Base-by-base conservation (phyloP, 306 rosid genomes). In the Quercus parvula region DNA sequence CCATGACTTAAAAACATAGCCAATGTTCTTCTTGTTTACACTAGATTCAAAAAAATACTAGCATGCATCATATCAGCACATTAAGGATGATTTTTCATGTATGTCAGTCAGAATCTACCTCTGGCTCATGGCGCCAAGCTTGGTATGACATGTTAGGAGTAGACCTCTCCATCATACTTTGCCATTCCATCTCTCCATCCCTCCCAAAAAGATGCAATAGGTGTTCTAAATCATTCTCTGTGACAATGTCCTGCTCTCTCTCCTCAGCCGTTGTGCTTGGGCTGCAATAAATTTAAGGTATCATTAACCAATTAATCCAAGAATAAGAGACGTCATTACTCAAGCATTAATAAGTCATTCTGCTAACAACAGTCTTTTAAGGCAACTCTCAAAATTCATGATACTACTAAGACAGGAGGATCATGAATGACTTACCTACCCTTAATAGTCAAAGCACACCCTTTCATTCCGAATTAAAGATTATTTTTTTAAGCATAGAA, bases 101-200 rank as follows among this genome's bases (percentile, higher is more conserved):
- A 54, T 59, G 62, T 62, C 79, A 69, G 52, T 68, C 57, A 28
- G 69, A 68, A 78, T 72, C 84, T 75, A 95, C 99, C 98, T 90
- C 96, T 64, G 97, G 97, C 58, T 96, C 98, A 86, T 88, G 92
- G 77, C 98, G 98, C 99, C 98, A 96, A 51, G 97, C 98, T 83
- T 91, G 91, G 85, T 96, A 96, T 33, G 91, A 84, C 88, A 96
- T 86, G 76, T 81, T 89, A 35, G 90, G 86, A 71, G 96, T 93
- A 38, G 97, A 90, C 78, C 85, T 90, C 72, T 89, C 92, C 99
- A 96, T 90, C 88, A 93, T 75, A 85, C 81, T 77, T 79, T 96
- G 99, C 98, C 99, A 93, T 74, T 96, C 98, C 85, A 86, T 85
- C 84, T 85, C 92, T 73, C 89, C 91, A 72, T 79, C 89, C 73